phyloP scores from a whole-genome alignment of 2,329 filamentous ascomycete species.

The Pezicula neosporulosa region DNA sequence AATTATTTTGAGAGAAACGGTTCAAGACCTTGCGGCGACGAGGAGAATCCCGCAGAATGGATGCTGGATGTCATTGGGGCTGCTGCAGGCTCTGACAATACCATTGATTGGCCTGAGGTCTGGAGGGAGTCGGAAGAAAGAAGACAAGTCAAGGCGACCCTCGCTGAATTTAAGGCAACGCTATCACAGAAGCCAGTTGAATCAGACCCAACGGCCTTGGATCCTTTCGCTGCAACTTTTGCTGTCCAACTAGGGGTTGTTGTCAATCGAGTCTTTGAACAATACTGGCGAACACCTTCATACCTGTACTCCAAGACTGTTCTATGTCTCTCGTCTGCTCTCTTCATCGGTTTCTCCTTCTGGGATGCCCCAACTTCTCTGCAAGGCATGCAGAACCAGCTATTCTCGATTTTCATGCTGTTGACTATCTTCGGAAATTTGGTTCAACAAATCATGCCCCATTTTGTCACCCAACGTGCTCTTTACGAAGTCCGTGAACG shows the following conservation, averaged over 20 bases:
- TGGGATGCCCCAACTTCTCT: slow-evolving; percentile 55
- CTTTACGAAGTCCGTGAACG: slow-evolving; percentile 71
- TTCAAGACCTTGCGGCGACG: slow-evolving; percentile 57
- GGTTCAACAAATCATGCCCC: slow-evolving; percentile 75
- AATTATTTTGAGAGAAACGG: slow-evolving; percentile 76
- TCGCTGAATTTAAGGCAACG: slow-evolving; percentile 47
- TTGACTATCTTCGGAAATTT: slow-evolving; percentile 71
- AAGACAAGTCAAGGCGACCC: slow-evolving; percentile 36
- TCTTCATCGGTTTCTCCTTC: slow-evolving; percentile 71
- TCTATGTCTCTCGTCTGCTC: slow-evolving; percentile 39
- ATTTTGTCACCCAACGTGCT: slow-evolving; percentile 48
- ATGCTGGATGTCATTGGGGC: slow-evolving; percentile 50
- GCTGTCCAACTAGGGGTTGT: slow-evolving; percentile 51
- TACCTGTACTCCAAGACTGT: slow-evolving; percentile 41
- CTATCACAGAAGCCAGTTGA: slow-evolving; percentile 28
- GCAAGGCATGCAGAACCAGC: slow-evolving; percentile 65
- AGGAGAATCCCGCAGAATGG: slow-evolving; percentile 68
- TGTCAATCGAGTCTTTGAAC: slow-evolving; percentile 55
- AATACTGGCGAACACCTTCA: slow-evolving; percentile 64
- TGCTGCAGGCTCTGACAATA: slow-evolving; percentile 57
- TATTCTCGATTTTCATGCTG: slow-evolving; percentile 77
- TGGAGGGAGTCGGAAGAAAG: slow-evolving; percentile 54
- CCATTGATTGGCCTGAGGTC: slow-evolving; percentile 59
- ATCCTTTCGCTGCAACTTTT: slow-evolving; percentile 63
- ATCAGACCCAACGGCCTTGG: slow-evolving; percentile 25